Evolutionary conservation across 345 rosid genomes (phyloP).

Genomic region (Gossypium arboreum): DNA sequence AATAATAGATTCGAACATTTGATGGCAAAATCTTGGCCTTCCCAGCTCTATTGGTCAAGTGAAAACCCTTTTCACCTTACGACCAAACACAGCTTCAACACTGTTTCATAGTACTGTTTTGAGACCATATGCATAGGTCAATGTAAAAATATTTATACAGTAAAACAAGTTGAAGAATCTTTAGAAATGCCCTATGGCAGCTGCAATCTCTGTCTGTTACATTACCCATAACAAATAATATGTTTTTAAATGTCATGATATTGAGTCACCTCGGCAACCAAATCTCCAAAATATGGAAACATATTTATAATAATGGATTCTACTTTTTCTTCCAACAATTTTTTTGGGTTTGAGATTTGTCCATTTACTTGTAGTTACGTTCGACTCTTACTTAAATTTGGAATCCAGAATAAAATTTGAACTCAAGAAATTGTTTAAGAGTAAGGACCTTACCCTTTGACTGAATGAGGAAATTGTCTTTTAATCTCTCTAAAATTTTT

Average conservation of each 20-base stretch:
- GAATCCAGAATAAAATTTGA: too few species aligned
- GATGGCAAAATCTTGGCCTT: neutral
- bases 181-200: neutral
- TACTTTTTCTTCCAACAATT: neutral
- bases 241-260: neutral
- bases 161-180: neutral
- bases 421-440: too few species aligned
- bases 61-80: too few species aligned
- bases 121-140: neutral
- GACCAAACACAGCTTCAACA: too few species aligned
- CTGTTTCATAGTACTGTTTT: neutral
- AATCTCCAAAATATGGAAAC: slow-evolving; percentile 9
- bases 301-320: neutral
- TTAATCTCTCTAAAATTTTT: too few species aligned
- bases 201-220: neutral
- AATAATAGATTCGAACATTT: neutral
- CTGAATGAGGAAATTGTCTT: too few species aligned
- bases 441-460: too few species aligned
- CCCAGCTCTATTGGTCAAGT: neutral
- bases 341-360: too few species aligned
- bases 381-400: too few species aligned
- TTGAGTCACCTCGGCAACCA: slow-evolving; percentile 3
- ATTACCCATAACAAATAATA: too few species aligned
- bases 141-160: too few species aligned
- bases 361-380: too few species aligned